Conservation (phyloP, 2,329 filamentous ascomycete genomes). For the Aaosphaeria arxii region DNA sequence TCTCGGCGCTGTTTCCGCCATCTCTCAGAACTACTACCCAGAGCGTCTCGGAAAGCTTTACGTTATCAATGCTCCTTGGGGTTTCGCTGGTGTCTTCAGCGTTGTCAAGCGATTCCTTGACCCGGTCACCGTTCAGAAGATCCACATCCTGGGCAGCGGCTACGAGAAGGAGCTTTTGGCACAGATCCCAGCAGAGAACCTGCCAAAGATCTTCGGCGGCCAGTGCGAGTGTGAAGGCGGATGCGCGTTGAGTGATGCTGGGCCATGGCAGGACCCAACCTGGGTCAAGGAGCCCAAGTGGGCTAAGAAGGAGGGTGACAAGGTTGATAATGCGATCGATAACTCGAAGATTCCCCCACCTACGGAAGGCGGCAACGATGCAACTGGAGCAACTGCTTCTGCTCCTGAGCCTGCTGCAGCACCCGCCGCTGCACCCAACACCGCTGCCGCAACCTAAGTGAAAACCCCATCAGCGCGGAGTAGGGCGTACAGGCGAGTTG, state of each 20-base stretch:
- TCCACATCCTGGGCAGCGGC: conserved; percentile 76
- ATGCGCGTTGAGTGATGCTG: conserved; percentile 82
- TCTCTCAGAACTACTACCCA: conserved; percentile 99
- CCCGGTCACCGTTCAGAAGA: conserved; percentile 94
- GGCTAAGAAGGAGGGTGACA: conserved; percentile 36
- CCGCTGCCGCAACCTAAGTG: conserved; percentile 1
- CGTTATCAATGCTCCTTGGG: conserved; percentile 97
- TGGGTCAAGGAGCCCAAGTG: conserved; percentile 59
- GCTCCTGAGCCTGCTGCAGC: conserved; percentile 13
- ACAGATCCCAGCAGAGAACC: conserved; percentile 85
- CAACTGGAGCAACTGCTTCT: conserved; percentile 10
- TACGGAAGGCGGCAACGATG: conserved; percentile 15
- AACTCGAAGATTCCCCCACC: conserved; percentile 29
- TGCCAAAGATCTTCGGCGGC: conserved; percentile 84
- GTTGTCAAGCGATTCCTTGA: conserved; percentile 93
- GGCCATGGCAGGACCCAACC: conserved; percentile 78
- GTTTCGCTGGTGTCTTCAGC: conserved; percentile 81
- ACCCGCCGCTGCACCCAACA: conserved; percentile 12
- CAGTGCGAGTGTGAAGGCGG: conserved; percentile 77
- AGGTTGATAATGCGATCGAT: conserved; percentile 22
- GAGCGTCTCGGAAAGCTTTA: conserved; percentile 95
- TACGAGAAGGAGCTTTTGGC: conserved; percentile 82
- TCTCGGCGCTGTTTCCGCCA: conserved; percentile 76
- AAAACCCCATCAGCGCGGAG: too few species aligned
- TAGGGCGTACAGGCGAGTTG: too few species aligned